Base-by-base conservation (phyloP, 2,329 filamentous ascomycete species). In the Paracoccidioides brasiliensis region DNA sequence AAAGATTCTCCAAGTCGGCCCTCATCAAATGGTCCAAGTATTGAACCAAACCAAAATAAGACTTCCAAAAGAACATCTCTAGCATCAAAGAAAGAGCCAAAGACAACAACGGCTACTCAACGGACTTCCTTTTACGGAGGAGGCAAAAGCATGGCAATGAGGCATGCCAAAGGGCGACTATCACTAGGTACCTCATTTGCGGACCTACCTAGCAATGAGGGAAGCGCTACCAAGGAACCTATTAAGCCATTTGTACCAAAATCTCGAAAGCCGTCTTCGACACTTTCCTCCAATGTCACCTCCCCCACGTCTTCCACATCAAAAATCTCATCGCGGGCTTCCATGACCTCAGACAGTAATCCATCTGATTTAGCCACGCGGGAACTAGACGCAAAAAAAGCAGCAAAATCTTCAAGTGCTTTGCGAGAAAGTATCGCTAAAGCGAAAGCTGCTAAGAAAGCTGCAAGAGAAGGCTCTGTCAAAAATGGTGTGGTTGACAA, bases 381-480 rank as follows among this genome's bases (percentile, higher is more conserved):
- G 37, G 66, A 67, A 46, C 53, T 53, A 28, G 71, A 74, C 56
- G 64, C 69, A 12, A 67, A 70, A 40, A 79, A 74, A 56, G 69
- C 69, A 0, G 71, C 74, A 5, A 93, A 87, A 63, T 90, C 90
- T 0, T 96, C 91, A 0, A 76, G 80, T 14, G 84, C 90, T 0
- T 73, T 98, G 12, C 82, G 93, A 38, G 89, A 96, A 53, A 90
- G 93, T 54, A 96, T 97, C 59, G 89, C 90, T 41, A 91, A 90
- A 63, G 91, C 93, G 0, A 95, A 91, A 66, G 90, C 90, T 2
- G 87, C 89, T 2, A 85, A 82, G 56, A 80, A 82, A 59, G 83
- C 80, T 9, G 68, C 69, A 4, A 66, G 59, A 53, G 64, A 65
- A 55, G 71, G 65, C 57, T 66, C 60, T 22, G 57, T 63, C 15